Conservation (phyloP, 495 filamentous ascomycete species). For the Penicillium roqueforti region DNA sequence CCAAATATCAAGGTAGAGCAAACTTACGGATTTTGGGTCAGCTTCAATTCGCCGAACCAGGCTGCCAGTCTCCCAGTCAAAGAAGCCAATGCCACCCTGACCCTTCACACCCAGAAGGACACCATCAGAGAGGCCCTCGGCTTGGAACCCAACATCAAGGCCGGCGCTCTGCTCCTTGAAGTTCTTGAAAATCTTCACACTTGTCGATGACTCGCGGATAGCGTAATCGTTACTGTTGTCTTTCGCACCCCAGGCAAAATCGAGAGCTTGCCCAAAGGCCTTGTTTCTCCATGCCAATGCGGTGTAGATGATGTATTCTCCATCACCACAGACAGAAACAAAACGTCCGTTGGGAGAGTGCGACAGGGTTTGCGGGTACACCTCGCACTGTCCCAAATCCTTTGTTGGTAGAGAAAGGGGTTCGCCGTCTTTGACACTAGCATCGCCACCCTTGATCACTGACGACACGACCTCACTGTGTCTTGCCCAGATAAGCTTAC, state of each 20-base stretch:
- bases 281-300: conserved; percentile 97
- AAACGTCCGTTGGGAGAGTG: conserved; percentile 98
- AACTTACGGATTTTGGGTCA: conserved; percentile 69
- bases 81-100: conserved; percentile 90
- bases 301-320: conserved; percentile 98
- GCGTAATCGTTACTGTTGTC: conserved; percentile 98
- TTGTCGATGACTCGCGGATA: conserved; percentile 87
- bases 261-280: conserved; percentile 88
- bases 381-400: conserved; percentile 90
- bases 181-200: conserved; percentile 95
- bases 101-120: conserved; percentile 93
- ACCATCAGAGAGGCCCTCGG: conserved; percentile 85
- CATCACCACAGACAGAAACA: conserved; percentile 94
- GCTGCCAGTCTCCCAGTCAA: conserved; percentile 88
- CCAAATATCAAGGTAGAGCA: not conserved
- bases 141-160: conserved; percentile 92
- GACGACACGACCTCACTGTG: conserved; percentile 92
- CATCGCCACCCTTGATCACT: conserved; percentile 89
- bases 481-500: conserved; percentile 92
- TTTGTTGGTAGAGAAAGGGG: conserved; percentile 84
- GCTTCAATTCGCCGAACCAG: conserved; percentile 94
- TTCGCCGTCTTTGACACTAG: conserved; percentile 79
- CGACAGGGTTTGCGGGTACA: conserved; percentile 89
- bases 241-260: conserved; percentile 97
- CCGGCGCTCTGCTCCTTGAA: conserved; percentile 90